Base-by-base conservation (phyloP, 345 rosid species). In the Linum lewisii region DNA sequence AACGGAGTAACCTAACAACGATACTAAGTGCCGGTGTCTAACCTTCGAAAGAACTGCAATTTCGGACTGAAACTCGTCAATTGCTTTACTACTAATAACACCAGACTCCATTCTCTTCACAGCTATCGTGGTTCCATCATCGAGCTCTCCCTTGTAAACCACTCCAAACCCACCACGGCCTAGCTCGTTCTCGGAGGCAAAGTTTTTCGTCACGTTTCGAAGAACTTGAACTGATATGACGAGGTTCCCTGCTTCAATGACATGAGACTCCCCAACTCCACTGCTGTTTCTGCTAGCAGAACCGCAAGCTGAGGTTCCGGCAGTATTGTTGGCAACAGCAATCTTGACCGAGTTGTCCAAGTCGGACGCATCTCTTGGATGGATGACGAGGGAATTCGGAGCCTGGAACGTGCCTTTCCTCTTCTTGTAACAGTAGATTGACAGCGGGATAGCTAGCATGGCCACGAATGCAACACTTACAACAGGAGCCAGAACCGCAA, bases 131-230 rank as follows among this genome's bases (percentile, higher is more conserved):
- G 89, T 86, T 66, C 94, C 94, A 50, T 80, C 89, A 14, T 81
- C 80, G 7, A 86, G 63, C 20, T 83, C 87, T 59, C 94, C 89
- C 57, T 81, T 83, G 24, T 86, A 86, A 53, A 86, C 94, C 19
- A 83, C 89, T 25, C 94, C 94, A 57, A 86, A 86, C 24, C 94
- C 89, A 58, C 94, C 89, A 7, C 85, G 89, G 6, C 89, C 89
- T 44, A 86, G 87, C 75, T 83, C 87, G 63, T 83, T 86, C 59
- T 81, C 81, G 0, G 84, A 62, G 22, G 87, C 77, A 51, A 86
- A 86, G 61, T 80, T 80, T 62, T 78, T 77, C 2, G 94, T 83
- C 65, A 86, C 89, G 0, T 81, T 81, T 61, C 80, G 70, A 63
- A 86, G 89, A 68, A 86, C 89, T 73, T 86, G 94, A 67, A 86